Evolutionary conservation across 1,139 yeast genomes (phyloP), one percentile per base, ranked within the genome.

Genomic region (Hemisphaericaspora xylanilytica): DNA sequence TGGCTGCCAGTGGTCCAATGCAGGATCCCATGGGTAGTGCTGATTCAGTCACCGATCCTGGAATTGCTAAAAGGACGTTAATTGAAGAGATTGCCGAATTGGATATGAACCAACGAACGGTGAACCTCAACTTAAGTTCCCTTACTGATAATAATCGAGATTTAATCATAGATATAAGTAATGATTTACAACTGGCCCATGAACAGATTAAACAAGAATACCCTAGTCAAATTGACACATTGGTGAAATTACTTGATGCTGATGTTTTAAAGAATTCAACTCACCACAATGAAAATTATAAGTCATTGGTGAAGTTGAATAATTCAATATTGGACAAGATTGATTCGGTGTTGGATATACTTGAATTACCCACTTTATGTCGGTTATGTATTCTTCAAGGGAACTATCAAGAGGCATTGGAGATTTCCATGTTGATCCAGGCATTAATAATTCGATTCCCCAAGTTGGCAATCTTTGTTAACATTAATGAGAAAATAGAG

Each of bases 381-480:
- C 74, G 80, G 39, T 79, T 90, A n/a, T 87, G 97, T 59, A 87
- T 89, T 5, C 70, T 79, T 38, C 85, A 85, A 39, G 96, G 96
- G 0, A 86, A 86, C 55, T 92, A 89, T 56, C 86, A 89, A 30
- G 96, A 89, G 52, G 89, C 96, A 5, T 73, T 90, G 27, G 95
- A 87, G 49, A 76, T 86, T 13, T 81, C 88, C 13, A 74, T 83
- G 32, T 80, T 85, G 53, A 78, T 85, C 0, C 76, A 81, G 44
- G 72, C 95, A 36, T 65, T 90, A 28, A 67, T 73, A 1, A 75
- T 81, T 17, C 68, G 95, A 41, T 90, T 83, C 58, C 87, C 88
- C 2, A 75, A 76, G 28, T 66, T 85, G 8, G 59, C 63, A 1
- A 60, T 86, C 1, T 74, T 90, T 31, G 67, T 63, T 21, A 67